These are phyloP conservation scores for Saccharomyces hybrid DNA, from an alignment of 1,139 yeast species.

Conservation along the genomic window DNA sequence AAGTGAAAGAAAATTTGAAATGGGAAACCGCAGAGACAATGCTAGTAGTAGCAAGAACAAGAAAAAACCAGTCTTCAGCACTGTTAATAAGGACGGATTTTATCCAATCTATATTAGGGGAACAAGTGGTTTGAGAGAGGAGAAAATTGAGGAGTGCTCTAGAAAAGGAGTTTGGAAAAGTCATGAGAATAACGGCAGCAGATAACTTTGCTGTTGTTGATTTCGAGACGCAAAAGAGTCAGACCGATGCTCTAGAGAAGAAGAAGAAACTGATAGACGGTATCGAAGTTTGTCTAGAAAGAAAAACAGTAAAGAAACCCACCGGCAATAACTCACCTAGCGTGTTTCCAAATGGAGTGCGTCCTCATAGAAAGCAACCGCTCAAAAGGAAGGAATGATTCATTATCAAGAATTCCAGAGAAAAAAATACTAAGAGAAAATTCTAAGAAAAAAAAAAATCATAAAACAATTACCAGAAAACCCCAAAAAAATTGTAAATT, in stretches of 20 bases:
- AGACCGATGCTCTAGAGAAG: slow-evolving; percentile 27
- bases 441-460: neutral
- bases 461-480: neutral
- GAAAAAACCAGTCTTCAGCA: slow-evolving; percentile 20
- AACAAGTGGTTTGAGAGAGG: slow-evolving; percentile 25
- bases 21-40: slow-evolving; percentile 15
- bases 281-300: slow-evolving; percentile 21
- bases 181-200: slow-evolving; percentile 25
- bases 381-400: slow-evolving; percentile 9
- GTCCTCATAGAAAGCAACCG: slow-evolving; percentile 6
- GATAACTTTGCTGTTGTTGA: slow-evolving; percentile 31
- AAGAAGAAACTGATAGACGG: slow-evolving; percentile 21
- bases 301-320: slow-evolving; percentile 24
- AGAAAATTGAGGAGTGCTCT: slow-evolving; percentile 19
- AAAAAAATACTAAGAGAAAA: slow-evolving; percentile 1
- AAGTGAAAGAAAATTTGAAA: slow-evolving; percentile 13
- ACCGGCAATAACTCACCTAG: neutral
- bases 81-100: slow-evolving; percentile 28
- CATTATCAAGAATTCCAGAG: neutral
- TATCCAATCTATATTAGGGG: slow-evolving; percentile 29
- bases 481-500: neutral
- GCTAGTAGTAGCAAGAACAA: slow-evolving; percentile 12
- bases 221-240: slow-evolving; percentile 27
- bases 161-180: slow-evolving; percentile 26
- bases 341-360: slow-evolving; percentile 4